These are phyloP conservation scores for Penicillium capsulatum DNA, from an alignment of 2,329 filamentous ascomycete genomes.

Conservation along the genomic window DNA sequence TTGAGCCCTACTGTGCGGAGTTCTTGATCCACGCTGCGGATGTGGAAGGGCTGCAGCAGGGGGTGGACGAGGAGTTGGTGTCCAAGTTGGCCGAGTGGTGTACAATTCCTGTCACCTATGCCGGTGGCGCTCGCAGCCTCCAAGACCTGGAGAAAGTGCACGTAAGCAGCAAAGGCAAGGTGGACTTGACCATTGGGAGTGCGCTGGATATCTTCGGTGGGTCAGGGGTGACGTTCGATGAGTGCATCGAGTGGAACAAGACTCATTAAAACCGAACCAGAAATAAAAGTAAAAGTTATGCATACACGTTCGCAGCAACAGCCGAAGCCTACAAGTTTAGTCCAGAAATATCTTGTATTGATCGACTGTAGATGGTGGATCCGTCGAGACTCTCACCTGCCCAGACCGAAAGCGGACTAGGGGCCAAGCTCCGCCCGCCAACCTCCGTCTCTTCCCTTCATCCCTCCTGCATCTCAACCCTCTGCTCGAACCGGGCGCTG, in stretches of 20 bases:
- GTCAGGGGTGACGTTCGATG: slow-evolving; percentile 75
- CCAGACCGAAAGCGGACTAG: slow-evolving; percentile 25
- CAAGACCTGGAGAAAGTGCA: slow-evolving; percentile 80
- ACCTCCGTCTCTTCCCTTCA: slow-evolving; percentile 22
- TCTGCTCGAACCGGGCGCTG: not conserved
- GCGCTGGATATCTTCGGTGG: slow-evolving; percentile 95
- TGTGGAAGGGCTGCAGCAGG: slow-evolving; percentile 87
- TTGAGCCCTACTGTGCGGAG: slow-evolving; percentile 91
- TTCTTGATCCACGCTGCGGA: slow-evolving; percentile 97
- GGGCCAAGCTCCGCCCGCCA: slow-evolving; percentile 19
- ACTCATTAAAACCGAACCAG: slow-evolving; percentile 26
- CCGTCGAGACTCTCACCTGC: not conserved
- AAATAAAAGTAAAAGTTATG: slow-evolving; percentile 48
- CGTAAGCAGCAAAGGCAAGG: slow-evolving; percentile 68
- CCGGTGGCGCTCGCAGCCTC: slow-evolving; percentile 80
- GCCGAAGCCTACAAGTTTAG: too few species aligned
- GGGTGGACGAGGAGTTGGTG: slow-evolving; percentile 84
- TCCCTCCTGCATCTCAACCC: slow-evolving; percentile 1
- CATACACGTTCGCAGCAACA: too few species aligned
- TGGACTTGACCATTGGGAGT: slow-evolving; percentile 94
- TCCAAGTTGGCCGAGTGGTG: slow-evolving; percentile 76
- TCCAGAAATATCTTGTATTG: too few species aligned
- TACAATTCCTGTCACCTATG: slow-evolving; percentile 89
- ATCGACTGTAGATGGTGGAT: too few species aligned
- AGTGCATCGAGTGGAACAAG: slow-evolving; percentile 84